Conservation (phyloP, 164 flowering plant species). For the Tetracentron sinense region DNA sequence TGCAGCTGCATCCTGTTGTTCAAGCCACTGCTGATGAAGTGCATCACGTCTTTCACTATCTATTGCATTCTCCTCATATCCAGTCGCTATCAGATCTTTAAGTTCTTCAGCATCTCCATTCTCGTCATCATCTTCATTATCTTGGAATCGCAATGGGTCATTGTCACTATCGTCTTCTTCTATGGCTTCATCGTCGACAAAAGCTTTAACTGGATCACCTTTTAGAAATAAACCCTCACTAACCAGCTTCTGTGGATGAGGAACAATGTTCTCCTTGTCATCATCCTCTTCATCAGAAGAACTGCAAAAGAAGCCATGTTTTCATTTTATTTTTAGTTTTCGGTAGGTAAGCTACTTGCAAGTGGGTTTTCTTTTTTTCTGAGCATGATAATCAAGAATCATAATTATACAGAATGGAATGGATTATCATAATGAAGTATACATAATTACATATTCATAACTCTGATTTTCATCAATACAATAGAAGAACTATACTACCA, state of each 20-base stretch:
- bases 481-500: not conserved
- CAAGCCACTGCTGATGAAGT: conserved; percentile 91
- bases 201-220: conserved; percentile 77
- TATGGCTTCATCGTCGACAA: conserved; percentile 91
- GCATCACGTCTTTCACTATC: conserved; percentile 73
- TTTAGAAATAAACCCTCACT: conserved; percentile 27
- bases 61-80: conserved; percentile 48
- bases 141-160: conserved; percentile 49
- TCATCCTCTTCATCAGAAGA: conserved; percentile 68
- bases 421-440: too few species aligned
- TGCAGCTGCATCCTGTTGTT: conserved; percentile 84
- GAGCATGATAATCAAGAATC: not conserved
- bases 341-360: too few species aligned
- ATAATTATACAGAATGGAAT: not conserved
- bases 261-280: conserved; percentile 72
- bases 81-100: conserved; percentile 68
- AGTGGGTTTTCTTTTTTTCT: too few species aligned
- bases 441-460: not conserved
- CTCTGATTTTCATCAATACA: not conserved
- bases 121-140: conserved; percentile 68
- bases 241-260: conserved; percentile 21
- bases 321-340: not conserved
- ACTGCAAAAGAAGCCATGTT: conserved; percentile 28
- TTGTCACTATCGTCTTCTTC: conserved; percentile 93
- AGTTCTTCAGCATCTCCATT: conserved; percentile 57